A percentile compares a stretch with the other conserved stretches of the same genome.
phyloP scores from a whole-genome alignment of 2,329 filamentous ascomycete species.

The Aspergillus versicolor region DNA sequence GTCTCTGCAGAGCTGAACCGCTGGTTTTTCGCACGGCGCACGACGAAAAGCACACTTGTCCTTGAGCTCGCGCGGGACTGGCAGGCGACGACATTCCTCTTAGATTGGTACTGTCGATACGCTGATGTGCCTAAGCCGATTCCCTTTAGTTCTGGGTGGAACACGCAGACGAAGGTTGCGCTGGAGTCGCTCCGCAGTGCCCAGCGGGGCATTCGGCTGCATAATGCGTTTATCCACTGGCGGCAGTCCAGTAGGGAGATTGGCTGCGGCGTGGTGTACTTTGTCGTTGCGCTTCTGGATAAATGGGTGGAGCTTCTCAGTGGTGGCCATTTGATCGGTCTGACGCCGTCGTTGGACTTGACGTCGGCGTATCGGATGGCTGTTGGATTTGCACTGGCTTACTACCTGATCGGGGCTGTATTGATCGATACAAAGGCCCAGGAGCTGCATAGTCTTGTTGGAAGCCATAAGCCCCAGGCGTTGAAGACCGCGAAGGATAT shows the following conservation, averaged over 20 bases:
- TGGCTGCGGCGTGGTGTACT: conserved; percentile 55
- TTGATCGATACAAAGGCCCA: conserved; percentile 57
- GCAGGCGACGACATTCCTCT: conserved; percentile 54
- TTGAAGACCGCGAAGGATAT: conserved; percentile 46
- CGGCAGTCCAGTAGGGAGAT: conserved; percentile 57
- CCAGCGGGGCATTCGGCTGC: conserved; percentile 55
- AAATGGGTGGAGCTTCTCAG: conserved; percentile 54
- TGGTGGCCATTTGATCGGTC: conserved; percentile 43
- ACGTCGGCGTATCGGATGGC: conserved; percentile 45
- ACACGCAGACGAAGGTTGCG: conserved; percentile 57
- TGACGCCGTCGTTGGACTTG: conserved; percentile 35
- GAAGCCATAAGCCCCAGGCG: conserved; percentile 41
- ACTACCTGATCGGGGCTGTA: conserved; percentile 58
- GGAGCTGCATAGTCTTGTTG: conserved; percentile 48
- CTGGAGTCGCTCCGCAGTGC: conserved; percentile 53
- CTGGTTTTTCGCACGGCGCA: conserved; percentile 44
- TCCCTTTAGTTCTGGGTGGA: conserved; percentile 58
- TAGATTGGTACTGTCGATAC: conserved; percentile 55
- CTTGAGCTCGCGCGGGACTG: conserved; percentile 52
- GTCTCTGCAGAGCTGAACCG: conserved; percentile 47
- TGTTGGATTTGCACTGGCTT: conserved; percentile 57
- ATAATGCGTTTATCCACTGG: conserved; percentile 60
- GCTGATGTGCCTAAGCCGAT: conserved; percentile 51
- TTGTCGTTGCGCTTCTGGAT: conserved; percentile 55
- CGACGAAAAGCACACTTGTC: conserved; percentile 46